Percentiles rank a stretch among this genome's conserved stretches.
phyloP scores from a whole-genome alignment of 345 rosid genomes.

The Boechera divaricarpa region DNA sequence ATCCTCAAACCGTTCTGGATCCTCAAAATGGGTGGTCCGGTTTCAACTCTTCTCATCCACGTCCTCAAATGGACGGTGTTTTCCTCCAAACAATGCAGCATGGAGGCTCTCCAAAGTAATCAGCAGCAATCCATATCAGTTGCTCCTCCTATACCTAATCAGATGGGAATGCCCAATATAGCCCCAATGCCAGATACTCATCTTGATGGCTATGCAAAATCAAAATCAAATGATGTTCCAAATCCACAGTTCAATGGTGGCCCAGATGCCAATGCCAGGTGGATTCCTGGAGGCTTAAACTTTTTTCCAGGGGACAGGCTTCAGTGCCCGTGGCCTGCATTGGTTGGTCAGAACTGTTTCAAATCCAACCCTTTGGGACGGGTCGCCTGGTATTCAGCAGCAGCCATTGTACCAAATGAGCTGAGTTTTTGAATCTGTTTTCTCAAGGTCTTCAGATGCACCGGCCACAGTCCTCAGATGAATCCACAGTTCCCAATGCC shows the following conservation, averaged over 20 bases:
- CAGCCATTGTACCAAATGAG: conserved; percentile 34
- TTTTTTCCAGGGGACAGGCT: conserved; percentile 51
- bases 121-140: conserved; percentile 51
- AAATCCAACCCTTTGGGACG: conserved; percentile 55
- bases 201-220: conserved; percentile 43
- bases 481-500: conserved; percentile 26
- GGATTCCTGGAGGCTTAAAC: conserved; percentile 56
- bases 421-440: conserved; percentile 36
- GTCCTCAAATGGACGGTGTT: conserved; percentile 50
- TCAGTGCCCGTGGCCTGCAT: conserved; percentile 58
- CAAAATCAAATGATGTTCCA: conserved; percentile 55
- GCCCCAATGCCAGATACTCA: conserved; percentile 46
- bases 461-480: conserved; percentile 23
- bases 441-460: conserved; percentile 40
- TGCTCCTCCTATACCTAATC: conserved; percentile 46
- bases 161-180: conserved; percentile 45
- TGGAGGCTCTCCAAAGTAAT: conserved; percentile 57
- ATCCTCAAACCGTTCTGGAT: conserved; percentile 41
- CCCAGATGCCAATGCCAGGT: conserved; percentile 52
- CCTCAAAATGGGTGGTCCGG: conserved; percentile 45
- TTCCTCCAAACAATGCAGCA: conserved; percentile 53
- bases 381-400: conserved; percentile 44
- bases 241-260: conserved; percentile 60
- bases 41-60: conserved; percentile 48
- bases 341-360: conserved; percentile 56